Evolutionary conservation across 192 early-diverging fungal species (phyloP).

Genomic region (Coemansia sp.): DNA sequence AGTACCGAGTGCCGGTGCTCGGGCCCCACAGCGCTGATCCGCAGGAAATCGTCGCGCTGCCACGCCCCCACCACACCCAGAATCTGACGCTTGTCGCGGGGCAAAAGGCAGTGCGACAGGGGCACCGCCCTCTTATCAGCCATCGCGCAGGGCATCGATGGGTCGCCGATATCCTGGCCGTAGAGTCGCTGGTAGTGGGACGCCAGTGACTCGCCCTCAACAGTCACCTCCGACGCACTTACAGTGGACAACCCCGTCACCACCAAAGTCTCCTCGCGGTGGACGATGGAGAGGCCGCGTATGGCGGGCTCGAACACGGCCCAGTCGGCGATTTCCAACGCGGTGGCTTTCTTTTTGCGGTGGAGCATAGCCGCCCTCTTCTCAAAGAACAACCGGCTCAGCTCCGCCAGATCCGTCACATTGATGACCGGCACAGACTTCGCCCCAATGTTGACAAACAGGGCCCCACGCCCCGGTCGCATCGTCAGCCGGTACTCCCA

Average conservation of each 20-base stretch:
- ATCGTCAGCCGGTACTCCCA: slow-evolving; percentile 35
- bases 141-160: slow-evolving; percentile 14
- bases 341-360: background rate
- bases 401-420: slow-evolving; percentile 3
- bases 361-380: background rate
- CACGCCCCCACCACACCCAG: slow-evolving; percentile 1
- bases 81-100: background rate
- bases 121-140: slow-evolving; percentile 3
- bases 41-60: slow-evolving; percentile 6
- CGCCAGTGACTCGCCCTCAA: slow-evolving; percentile 4
- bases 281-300: background rate
- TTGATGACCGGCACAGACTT: slow-evolving; percentile 12
- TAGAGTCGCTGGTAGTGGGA: slow-evolving; percentile 5
- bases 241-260: slow-evolving; percentile 1
- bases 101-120: slow-evolving; percentile 9
- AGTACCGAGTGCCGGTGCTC: background rate
- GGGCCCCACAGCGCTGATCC: slow-evolving; percentile 1
- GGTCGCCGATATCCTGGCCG: background rate
- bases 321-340: slow-evolving; percentile 2
- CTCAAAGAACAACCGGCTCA: slow-evolving; percentile 8
- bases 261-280: background rate
- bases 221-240: background rate
- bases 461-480: background rate
- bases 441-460: slow-evolving; percentile 11
- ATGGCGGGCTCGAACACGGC: slow-evolving; percentile 3